Conservation (phyloP, 1,284 basidiomycete genomes). For the Melampsora americana region DNA sequence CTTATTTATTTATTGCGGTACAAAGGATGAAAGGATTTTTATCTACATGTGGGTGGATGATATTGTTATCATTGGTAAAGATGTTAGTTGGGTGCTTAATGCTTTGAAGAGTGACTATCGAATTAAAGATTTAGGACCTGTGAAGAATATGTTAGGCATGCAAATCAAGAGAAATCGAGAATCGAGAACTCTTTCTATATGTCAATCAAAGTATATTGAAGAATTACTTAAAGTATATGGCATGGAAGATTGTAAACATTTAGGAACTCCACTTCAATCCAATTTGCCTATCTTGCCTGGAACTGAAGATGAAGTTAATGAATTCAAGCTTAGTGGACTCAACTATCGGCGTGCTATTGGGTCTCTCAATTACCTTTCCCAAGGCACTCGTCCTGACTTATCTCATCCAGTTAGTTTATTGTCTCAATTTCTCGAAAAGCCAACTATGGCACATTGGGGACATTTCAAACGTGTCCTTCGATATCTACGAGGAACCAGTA, state of each 20-base stretch:
- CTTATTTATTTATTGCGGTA: not conserved
- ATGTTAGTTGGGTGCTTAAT: constrained; percentile 7
- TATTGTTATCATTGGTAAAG: constrained; percentile 15
- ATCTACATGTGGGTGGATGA: constrained; percentile 28
- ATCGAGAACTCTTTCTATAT: not conserved
- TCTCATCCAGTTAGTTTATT: too few relatives aligned
- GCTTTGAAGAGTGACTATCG: constrained; percentile 3
- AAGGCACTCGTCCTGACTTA: too few relatives aligned
- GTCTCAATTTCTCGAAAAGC: too few relatives aligned
- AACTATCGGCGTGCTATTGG: too few relatives aligned
- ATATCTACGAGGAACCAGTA: too few relatives aligned
- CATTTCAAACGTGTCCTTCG: too few relatives aligned
- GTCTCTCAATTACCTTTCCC: too few relatives aligned
- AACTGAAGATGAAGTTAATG: not conserved
- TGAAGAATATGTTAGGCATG: constrained; percentile 19
- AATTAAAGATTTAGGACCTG: constrained; percentile 22
- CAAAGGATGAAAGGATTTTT: not conserved
- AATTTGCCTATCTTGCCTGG: not conserved
- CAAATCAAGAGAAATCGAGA: not conserved
- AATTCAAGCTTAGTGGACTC: not conserved
- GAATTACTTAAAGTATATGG: constrained; percentile 11
- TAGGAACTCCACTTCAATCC: constrained; percentile 2
- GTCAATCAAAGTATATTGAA: constrained; percentile 2
- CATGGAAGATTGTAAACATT: constrained; percentile 10
- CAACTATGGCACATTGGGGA: too few relatives aligned